phyloP scores from a whole-genome alignment of 2,329 filamentous ascomycete genomes.

The Hymenoscyphus occultus region DNA sequence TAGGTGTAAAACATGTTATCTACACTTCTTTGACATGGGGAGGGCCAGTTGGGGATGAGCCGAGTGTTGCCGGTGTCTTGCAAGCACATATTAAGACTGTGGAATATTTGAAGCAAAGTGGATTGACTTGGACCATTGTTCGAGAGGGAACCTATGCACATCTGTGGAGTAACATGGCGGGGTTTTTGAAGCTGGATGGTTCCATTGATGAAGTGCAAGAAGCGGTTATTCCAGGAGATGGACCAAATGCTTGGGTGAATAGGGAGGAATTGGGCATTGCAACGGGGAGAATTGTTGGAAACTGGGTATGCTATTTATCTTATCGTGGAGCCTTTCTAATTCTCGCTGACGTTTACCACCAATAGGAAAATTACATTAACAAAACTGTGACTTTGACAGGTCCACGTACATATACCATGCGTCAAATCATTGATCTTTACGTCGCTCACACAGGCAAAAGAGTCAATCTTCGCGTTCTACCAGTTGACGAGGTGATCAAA shows the following conservation, averaged over 20 bases:
- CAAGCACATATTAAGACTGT: background rate
- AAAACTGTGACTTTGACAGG: background rate
- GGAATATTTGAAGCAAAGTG: background rate
- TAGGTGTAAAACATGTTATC: background rate
- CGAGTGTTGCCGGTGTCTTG: background rate
- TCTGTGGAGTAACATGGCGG: background rate
- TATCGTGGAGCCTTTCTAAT: background rate
- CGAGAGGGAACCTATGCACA: background rate
- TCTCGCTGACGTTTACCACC: background rate
- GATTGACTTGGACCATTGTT: background rate
- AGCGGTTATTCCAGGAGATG: background rate
- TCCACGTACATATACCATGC: background rate
- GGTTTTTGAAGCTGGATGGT: background rate
- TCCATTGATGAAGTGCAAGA: background rate
- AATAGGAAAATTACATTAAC: background rate
- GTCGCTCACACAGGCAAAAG: background rate
- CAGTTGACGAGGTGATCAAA: background rate
- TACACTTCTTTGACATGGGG: background rate
- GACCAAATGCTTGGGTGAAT: background rate
- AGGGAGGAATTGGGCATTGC: background rate
- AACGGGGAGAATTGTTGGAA: background rate
- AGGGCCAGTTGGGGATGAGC: background rate
- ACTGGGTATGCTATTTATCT: background rate
- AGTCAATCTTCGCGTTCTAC: background rate
- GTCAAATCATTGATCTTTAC: background rate